Conservation (phyloP, 2,329 filamentous ascomycete genomes). For the Piedraia hortae region DNA sequence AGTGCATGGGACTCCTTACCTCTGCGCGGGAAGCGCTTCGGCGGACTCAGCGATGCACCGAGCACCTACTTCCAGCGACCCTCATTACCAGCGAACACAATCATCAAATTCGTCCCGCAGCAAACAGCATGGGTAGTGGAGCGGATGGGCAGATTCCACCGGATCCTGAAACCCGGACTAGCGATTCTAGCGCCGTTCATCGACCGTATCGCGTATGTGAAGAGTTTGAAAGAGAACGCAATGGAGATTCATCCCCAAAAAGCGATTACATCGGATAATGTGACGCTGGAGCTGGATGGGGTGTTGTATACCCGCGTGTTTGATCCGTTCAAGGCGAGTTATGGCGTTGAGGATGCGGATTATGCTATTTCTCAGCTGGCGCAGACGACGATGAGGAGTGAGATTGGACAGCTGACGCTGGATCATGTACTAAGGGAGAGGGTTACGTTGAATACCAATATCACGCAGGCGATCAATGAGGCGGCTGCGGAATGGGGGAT, state of each 20-base stretch:
- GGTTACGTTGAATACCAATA: conserved; percentile 85
- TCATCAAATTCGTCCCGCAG: conserved; percentile 93
- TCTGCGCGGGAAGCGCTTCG: no score
- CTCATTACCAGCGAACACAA: conserved; percentile 64
- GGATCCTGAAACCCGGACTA: conserved; percentile 75
- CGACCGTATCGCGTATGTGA: conserved; percentile 92
- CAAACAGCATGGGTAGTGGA: conserved; percentile 99
- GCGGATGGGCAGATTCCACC: conserved; percentile 93
- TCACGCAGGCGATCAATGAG: conserved; percentile 96
- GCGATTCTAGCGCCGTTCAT: conserved; percentile 72
- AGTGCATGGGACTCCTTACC: no score
- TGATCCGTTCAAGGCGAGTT: conserved; percentile 95
- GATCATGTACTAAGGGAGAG: conserved; percentile 97
- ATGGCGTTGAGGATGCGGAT: conserved; percentile 93
- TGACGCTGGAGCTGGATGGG: conserved; percentile 85
- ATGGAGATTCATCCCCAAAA: conserved; percentile 95
- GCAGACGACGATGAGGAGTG: conserved; percentile 95
- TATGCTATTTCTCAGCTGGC: conserved; percentile 96
- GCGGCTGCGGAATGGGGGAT: conserved; percentile 93
- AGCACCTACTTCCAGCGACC: conserved; percentile 18
- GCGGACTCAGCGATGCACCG: conserved; percentile 8
- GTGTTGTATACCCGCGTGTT: conserved; percentile 90
- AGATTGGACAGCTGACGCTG: conserved; percentile 86
- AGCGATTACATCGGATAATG: conserved; percentile 95
- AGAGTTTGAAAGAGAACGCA: conserved; percentile 83